Conservation (phyloP, 345 rosid genomes). For the Eucalyptus pauciflora region DNA sequence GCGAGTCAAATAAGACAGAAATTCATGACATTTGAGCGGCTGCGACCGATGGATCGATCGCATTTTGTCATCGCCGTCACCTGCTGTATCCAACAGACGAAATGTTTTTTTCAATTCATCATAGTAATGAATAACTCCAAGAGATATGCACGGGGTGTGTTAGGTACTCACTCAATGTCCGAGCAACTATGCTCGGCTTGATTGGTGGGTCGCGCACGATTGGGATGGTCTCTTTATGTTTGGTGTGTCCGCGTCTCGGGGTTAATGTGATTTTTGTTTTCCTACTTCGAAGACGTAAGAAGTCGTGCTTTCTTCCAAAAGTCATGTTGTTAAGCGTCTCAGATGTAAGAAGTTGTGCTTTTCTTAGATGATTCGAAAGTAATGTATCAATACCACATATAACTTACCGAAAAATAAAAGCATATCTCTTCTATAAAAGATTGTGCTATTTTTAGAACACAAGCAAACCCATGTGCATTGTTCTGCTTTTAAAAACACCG, state of each 20-base stretch:
- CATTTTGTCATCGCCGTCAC: neutral
- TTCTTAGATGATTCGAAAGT: neutral
- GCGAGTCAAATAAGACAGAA: neutral
- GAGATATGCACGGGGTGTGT: neutral
- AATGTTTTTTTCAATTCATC: neutral
- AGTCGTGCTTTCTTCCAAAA: rapidly evolving
- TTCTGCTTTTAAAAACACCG: neutral
- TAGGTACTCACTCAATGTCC: neutral
- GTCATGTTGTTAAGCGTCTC: neutral
- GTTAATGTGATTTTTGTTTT: neutral
- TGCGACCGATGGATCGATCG: neutral
- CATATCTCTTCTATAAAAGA: neutral
- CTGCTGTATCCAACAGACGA: neutral
- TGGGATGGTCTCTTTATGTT: neutral
- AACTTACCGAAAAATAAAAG: neutral
- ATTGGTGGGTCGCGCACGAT: neutral
- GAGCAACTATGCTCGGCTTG: neutral
- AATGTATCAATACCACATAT: neutral
- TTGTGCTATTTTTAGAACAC: neutral
- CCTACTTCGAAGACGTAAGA: neutral
- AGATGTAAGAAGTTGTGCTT: neutral
- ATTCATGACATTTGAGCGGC: neutral
- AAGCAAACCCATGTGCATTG: neutral
- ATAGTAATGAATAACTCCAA: rapidly evolving
- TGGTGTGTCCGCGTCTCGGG: neutral